Conservation (phyloP, 2,329 filamentous ascomycete genomes). For the Botrytis cinerea region DNA sequence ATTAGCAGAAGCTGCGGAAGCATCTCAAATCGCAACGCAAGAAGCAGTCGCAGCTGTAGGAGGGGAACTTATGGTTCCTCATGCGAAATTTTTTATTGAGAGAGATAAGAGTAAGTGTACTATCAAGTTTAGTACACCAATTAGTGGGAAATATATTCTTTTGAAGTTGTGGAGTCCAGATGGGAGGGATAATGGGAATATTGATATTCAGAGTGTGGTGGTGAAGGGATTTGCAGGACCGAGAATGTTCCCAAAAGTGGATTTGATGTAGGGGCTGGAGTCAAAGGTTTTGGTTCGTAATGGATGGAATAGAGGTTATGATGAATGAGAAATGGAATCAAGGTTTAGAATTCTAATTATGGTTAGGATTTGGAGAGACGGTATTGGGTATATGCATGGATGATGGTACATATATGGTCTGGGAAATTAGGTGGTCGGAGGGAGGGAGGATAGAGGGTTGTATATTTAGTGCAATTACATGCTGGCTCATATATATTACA, state of each 20-base stretch:
- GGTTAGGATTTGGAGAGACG: neutral
- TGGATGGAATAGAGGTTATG: neutral
- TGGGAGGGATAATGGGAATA: slow-evolving; percentile 66
- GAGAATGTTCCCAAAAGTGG: slow-evolving; percentile 69
- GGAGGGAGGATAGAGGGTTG: neutral
- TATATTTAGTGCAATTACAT: neutral
- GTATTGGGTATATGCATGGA: neutral
- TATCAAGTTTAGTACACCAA: slow-evolving; percentile 79
- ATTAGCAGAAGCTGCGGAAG: slow-evolving; percentile 38
- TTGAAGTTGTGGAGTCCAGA: slow-evolving; percentile 88
- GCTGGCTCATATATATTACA: neutral
- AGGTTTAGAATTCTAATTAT: neutral
- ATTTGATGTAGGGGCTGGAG: neutral
- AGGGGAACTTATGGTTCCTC: slow-evolving; percentile 65
- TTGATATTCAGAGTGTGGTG: slow-evolving; percentile 86
- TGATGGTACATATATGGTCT: neutral
- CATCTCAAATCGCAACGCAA: slow-evolving; percentile 53
- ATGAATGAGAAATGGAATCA: neutral
- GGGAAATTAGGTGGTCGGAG: neutral
- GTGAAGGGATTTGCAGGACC: slow-evolving; percentile 84
- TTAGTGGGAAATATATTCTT: slow-evolving; percentile 80
- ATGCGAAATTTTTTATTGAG: slow-evolving; percentile 82
- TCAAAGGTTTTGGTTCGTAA: neutral
- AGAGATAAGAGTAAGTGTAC: slow-evolving; percentile 81
- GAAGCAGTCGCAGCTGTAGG: slow-evolving; percentile 59